These are phyloP conservation scores for Neltuma alba DNA, from an alignment of 306 rosid genomes.

Conservation along the genomic window DNA sequence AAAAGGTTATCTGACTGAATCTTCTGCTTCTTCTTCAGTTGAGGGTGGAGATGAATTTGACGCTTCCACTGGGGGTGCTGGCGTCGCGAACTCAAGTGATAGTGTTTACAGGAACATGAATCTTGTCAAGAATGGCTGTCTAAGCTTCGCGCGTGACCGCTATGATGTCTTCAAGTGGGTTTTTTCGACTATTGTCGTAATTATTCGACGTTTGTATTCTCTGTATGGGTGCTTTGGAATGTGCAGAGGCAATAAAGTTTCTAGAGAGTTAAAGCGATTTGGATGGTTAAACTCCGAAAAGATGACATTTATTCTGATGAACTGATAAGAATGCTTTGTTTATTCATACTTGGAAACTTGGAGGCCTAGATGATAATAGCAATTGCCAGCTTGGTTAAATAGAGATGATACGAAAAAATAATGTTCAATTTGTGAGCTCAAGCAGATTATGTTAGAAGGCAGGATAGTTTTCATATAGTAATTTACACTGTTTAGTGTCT, in stretches of 20 bases:
- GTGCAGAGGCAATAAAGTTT: not conserved
- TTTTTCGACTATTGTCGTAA: not conserved
- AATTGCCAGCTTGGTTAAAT: not conserved
- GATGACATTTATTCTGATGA: not conserved
- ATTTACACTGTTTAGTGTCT: not conserved
- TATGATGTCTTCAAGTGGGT: slow-evolving; percentile 73
- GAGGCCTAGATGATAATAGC: not conserved
- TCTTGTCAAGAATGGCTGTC: slow-evolving; percentile 70
- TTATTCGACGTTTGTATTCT: not conserved
- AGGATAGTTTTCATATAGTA: not conserved
- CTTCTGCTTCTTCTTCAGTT: slow-evolving; percentile 15
- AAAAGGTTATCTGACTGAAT: slow-evolving; percentile 65
- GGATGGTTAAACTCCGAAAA: not conserved
- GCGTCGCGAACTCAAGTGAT: slow-evolving; percentile 13
- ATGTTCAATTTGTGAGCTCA: not conserved
- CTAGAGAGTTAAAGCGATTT: not conserved
- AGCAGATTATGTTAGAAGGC: slow-evolving; percentile 18
- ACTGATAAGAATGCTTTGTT: not conserved
- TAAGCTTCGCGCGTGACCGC: slow-evolving; percentile 88
- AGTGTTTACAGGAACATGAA: slow-evolving; percentile 54
- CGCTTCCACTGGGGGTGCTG: not conserved
- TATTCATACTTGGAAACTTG: not conserved
- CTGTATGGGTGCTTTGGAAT: slow-evolving; percentile 10
- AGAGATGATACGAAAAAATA: not conserved
- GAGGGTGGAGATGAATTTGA: slow-evolving; percentile 33